Conservation (phyloP, 495 filamentous ascomycete species). For the Penicillium parvum region DNA sequence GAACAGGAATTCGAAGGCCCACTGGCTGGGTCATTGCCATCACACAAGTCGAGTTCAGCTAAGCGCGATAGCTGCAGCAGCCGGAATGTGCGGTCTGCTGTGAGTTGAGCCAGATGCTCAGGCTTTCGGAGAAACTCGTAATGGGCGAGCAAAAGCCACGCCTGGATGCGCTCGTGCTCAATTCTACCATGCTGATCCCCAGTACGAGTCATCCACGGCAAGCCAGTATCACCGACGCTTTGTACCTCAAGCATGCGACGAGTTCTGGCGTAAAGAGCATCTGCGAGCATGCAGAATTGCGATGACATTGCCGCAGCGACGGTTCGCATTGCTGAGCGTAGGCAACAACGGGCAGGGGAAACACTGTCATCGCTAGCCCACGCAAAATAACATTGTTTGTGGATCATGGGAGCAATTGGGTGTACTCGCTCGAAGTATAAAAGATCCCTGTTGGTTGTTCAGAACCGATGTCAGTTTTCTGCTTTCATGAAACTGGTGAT, state of each 20-base stretch:
- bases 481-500: not conserved
- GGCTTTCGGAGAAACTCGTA: conserved; percentile 50
- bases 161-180: conserved; percentile 44
- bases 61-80: conserved; percentile 48
- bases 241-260: conserved; percentile 37
- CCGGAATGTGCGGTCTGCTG: conserved; percentile 51
- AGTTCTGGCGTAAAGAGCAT: conserved; percentile 45
- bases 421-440: conserved; percentile 58
- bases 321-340: conserved; percentile 56
- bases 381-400: conserved; percentile 42
- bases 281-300: conserved; percentile 45
- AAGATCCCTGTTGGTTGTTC: conserved; percentile 36
- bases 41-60: conserved; percentile 44
- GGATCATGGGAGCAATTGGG: conserved; percentile 49
- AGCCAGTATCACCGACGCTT: conserved; percentile 7
- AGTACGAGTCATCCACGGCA: too few relatives aligned
- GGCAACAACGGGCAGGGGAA: conserved; percentile 39
- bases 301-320: conserved; percentile 49
- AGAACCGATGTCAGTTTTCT: not conserved
- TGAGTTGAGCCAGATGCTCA: conserved; percentile 47
- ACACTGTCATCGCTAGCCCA: conserved; percentile 30
- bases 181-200: not conserved
- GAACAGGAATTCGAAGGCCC: not conserved
- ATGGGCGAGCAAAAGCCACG: conserved; percentile 50
- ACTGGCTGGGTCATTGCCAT: not conserved